Percentiles rank a stretch among this genome's conserved stretches.
Conservation (phyloP, 2,329 filamentous ascomycete species). For the Trichophaea hybrida region DNA sequence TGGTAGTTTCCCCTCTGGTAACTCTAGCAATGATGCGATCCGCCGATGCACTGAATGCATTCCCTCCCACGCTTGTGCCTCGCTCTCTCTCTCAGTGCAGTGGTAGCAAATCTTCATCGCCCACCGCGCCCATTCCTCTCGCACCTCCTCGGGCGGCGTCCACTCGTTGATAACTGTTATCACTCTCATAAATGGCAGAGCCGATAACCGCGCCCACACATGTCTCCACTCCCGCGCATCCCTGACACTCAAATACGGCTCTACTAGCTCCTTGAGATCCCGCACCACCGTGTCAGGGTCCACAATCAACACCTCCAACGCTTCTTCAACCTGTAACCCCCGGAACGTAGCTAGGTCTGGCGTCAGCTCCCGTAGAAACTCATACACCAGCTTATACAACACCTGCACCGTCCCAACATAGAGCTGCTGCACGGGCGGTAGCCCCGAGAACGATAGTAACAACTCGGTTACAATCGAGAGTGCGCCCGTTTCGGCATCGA, state of each 20-base stretch:
- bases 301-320: constrained; percentile 14
- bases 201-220: constrained; percentile 22
- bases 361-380: constrained; percentile 7
- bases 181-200: constrained; percentile 9
- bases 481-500: constrained; percentile 25
- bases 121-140: constrained; percentile 18
- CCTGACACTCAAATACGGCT: constrained; percentile 20
- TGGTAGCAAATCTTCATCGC: constrained; percentile 24
- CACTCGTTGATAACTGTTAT: constrained; percentile 24
- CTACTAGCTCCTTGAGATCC: constrained; percentile 18
- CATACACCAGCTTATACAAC: constrained; percentile 22
- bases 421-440: constrained; percentile 16
- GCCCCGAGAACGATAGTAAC: constrained; percentile 16
- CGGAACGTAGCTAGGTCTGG: constrained; percentile 19
- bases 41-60: constrained; percentile 18
- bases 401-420: constrained; percentile 19
- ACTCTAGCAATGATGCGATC: constrained; percentile 5
- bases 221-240: constrained; percentile 17
- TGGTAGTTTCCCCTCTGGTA: constrained; percentile 1
- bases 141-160: constrained; percentile 14
- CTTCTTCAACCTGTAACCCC: constrained; percentile 9
- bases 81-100: constrained; percentile 16
- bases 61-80: constrained; percentile 14
- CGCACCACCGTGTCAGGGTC: constrained; percentile 11
- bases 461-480: constrained; percentile 20